Evolutionary conservation across 1,284 basidiomycete genomes (phyloP), one percentile per base, ranked within the genome.

Genomic region (Xerocomus nothofagi): DNA sequence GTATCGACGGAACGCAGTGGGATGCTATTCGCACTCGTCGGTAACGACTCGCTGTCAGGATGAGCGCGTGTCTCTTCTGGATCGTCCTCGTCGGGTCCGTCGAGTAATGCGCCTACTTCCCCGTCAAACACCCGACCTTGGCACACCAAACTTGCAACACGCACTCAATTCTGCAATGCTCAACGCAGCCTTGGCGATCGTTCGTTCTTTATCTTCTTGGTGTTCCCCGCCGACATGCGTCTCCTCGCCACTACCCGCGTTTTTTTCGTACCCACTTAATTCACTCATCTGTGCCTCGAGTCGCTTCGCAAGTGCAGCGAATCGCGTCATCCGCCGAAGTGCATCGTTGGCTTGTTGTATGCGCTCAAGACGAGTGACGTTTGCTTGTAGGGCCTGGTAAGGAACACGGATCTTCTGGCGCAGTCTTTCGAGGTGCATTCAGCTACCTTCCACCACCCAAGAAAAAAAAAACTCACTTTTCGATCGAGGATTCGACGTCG

Each of bases 161-260:
- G 59, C 53, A 92, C 92, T 80, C 32, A 97, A 75, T 67, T 98
- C 93, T 1, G 93, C 91, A 5, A 96, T 84, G 34, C 84, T 93
- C 56, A 97, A 71, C 9, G 93, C 93, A 1, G 94, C 93, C 68
- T 94, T 94, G 3, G 92, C 87, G 57, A 96, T 84, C 11, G 83
- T 82, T 6, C 91, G 76, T 62, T 95, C 92, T 66, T 84, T 88
- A 56, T 93, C 91, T 27, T 88, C 86, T 61, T 89, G 86, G 23
- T 73, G 65, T 36, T 81, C 79, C 15, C 66, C 64, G 57, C 47
- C 57, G 54, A 44, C 70, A 2, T 39, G 34, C 18, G 11, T 45
- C 77, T 24, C 68, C 59, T 24, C 66, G 60, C 30, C 58, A 58
- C 18, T 57, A 11, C 15, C 26, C 18, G 41, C 40, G 45, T 51